A percentile compares a stretch with the other conserved stretches of the same genome.
Evolutionary conservation across 805 yeast species (phyloP).

Genomic region (Kazachstania bromeliacearum): DNA sequence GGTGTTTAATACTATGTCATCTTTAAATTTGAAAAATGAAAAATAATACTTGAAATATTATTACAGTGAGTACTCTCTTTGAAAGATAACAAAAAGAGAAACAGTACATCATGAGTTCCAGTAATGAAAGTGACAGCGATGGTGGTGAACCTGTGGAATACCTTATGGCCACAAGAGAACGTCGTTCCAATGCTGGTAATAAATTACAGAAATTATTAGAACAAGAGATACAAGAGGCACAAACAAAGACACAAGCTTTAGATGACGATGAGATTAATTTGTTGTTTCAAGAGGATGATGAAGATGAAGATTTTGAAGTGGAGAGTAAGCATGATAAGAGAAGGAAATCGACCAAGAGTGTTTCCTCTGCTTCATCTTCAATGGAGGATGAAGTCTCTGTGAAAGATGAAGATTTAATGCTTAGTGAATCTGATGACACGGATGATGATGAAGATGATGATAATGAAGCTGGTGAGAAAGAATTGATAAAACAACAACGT

Average conservation of each 20-base stretch:
- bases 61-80: no score
- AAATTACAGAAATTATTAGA: slow-evolving; percentile 63
- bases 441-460: slow-evolving; percentile 38
- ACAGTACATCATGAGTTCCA: neutral
- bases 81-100: neutral
- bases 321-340: slow-evolving; percentile 19
- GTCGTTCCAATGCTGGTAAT: slow-evolving; percentile 87
- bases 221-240: slow-evolving; percentile 45
- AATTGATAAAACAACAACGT: slow-evolving; percentile 37
- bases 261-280: slow-evolving; percentile 72
- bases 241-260: slow-evolving; percentile 35
- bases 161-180: slow-evolving; percentile 62
- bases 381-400: neutral
- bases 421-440: slow-evolving; percentile 31
- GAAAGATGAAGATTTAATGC: slow-evolving; percentile 25
- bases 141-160: slow-evolving; percentile 34
- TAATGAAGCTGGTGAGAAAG: slow-evolving; percentile 63
- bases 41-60: no score
- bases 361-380: neutral
- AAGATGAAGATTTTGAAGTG: slow-evolving; percentile 40
- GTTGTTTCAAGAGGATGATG: slow-evolving; percentile 55
- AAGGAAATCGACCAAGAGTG: slow-evolving; percentile 15
- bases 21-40: no score
- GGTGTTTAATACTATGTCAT: no score
- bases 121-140: slow-evolving; percentile 1